A percentile compares a stretch with the other conserved stretches of the same genome.
These are phyloP conservation scores for Yamadazyma buinensis DNA, from an alignment of 1,139 yeast species.

Conservation along the genomic window DNA sequence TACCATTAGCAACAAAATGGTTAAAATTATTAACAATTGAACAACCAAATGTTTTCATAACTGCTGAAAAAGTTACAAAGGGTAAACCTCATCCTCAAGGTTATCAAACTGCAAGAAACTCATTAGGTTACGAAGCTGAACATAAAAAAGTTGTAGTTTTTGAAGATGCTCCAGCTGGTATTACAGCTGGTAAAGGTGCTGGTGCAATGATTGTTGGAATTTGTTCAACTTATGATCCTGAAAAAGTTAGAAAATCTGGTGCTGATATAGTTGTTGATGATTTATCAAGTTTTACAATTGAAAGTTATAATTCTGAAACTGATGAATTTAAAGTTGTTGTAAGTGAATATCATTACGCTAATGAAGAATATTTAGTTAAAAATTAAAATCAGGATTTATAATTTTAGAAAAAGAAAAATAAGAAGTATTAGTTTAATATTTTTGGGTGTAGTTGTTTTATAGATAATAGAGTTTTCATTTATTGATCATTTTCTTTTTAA, in stretches of 20 bases:
- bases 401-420: neutral
- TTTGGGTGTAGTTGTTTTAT: too few species aligned
- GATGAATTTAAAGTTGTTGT: slow-evolving; percentile 47
- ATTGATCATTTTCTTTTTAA: too few species aligned
- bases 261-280: slow-evolving; percentile 80
- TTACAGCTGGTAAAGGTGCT: slow-evolving; percentile 78
- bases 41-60: slow-evolving; percentile 69
- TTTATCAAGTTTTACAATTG: slow-evolving; percentile 47
- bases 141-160: slow-evolving; percentile 61
- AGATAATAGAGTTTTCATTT: too few species aligned
- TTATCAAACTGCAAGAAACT: slow-evolving; percentile 61
- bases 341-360: slow-evolving; percentile 42
- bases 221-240: slow-evolving; percentile 74
- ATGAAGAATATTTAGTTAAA: slow-evolving; percentile 37
- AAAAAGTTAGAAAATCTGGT: slow-evolving; percentile 66
- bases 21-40: slow-evolving; percentile 59
- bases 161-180: slow-evolving; percentile 89
- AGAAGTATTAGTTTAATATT: too few species aligned
- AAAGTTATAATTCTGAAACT: slow-evolving; percentile 41
- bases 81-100: slow-evolving; percentile 90
- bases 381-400: slow-evolving; percentile 3
- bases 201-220: slow-evolving; percentile 83
- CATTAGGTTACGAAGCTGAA: slow-evolving; percentile 48
- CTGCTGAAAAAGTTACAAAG: slow-evolving; percentile 71
- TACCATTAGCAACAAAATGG: slow-evolving; percentile 76